A percentile compares a stretch with the other conserved stretches of the same genome.
These are phyloP conservation scores for Boletus chippewaensis DNA, from an alignment of 1,284 basidiomycete species.

Conservation along the genomic window DNA sequence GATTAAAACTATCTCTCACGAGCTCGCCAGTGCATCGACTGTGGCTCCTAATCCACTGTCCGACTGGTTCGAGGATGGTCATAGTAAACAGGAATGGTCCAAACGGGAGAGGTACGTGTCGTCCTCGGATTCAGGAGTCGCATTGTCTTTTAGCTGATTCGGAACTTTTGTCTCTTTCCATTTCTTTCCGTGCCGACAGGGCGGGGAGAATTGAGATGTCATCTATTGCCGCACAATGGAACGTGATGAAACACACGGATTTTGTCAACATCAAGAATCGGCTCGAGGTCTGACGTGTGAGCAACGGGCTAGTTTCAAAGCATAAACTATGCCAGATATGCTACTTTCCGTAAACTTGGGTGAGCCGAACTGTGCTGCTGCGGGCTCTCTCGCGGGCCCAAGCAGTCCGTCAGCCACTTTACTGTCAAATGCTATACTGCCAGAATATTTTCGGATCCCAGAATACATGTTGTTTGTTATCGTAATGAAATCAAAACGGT, in stretches of 20 bases:
- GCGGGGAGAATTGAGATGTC: constrained; percentile 48
- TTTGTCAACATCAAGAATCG: constrained; percentile 46
- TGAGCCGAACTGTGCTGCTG: constrained; percentile 7
- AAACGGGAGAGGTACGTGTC: constrained; percentile 43
- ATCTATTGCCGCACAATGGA: constrained; percentile 41
- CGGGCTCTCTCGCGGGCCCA: neutral
- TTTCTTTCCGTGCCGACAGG: constrained; percentile 27
- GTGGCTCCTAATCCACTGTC: constrained; percentile 23
- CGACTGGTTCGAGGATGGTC: constrained; percentile 45
- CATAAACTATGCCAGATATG: constrained; percentile 23
- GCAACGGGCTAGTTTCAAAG: constrained; percentile 2
- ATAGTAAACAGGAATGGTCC: constrained; percentile 44
- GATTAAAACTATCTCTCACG: constrained; percentile 38
- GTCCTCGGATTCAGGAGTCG: neutral
- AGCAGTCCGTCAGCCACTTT: constrained; percentile 3
- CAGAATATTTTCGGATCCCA: neutral
- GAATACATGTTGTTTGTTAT: constrained; percentile 5
- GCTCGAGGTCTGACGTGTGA: constrained; percentile 41
- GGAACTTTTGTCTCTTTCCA: neutral
- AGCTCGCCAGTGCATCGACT: constrained; percentile 4
- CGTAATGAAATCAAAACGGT: constrained; percentile 14
- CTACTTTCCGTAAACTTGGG: constrained; percentile 12
- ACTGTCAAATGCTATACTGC: constrained; percentile 7
- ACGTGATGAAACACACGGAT: constrained; percentile 39
- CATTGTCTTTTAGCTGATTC: constrained; percentile 7